Conservation (phyloP, 306 rosid genomes). For the Corylus avellana region DNA sequence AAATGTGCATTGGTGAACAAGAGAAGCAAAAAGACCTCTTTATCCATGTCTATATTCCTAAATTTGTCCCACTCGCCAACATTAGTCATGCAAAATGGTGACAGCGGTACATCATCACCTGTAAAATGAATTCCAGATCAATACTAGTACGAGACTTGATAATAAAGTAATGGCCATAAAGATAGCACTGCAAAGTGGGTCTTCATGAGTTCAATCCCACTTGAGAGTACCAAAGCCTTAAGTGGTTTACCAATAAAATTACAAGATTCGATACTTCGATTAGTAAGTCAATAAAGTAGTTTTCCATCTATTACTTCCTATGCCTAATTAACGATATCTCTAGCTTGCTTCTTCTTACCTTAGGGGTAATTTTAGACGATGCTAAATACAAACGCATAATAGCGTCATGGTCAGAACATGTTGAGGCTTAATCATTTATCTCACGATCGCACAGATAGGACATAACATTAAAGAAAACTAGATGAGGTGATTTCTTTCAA, state of each 20-base stretch:
- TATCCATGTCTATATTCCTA: conserved; percentile 97
- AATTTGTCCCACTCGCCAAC: conserved; percentile 85
- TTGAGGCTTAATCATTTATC: conserved; percentile 1
- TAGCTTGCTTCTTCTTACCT: not conserved
- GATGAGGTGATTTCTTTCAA: not conserved
- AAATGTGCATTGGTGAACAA: not conserved
- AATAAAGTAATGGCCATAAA: conserved; percentile 18
- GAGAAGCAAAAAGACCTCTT: conserved; percentile 59
- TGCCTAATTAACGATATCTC: not conserved
- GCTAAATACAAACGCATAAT: not conserved
- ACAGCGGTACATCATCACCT: conserved; percentile 86
- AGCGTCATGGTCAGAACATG: not conserved
- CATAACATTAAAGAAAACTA: not conserved
- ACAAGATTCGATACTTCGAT: not conserved
- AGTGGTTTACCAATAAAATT: conserved; percentile 1
- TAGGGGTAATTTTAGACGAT: not conserved
- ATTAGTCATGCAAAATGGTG: conserved; percentile 78
- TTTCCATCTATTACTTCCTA: not conserved
- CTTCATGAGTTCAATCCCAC: conserved; percentile 16
- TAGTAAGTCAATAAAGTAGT: not conserved
- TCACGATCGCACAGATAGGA: conserved; percentile 9
- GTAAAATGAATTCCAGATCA: conserved; percentile 40
- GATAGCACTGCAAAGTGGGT: not conserved
- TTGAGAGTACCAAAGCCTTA: conserved; percentile 4
- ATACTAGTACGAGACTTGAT: conserved; percentile 9